Evolutionary conservation across 2,329 filamentous ascomycete genomes (phyloP), one percentile per base, ranked within the genome.

Genomic region (Teratosphaeria epicoccoides): DNA sequence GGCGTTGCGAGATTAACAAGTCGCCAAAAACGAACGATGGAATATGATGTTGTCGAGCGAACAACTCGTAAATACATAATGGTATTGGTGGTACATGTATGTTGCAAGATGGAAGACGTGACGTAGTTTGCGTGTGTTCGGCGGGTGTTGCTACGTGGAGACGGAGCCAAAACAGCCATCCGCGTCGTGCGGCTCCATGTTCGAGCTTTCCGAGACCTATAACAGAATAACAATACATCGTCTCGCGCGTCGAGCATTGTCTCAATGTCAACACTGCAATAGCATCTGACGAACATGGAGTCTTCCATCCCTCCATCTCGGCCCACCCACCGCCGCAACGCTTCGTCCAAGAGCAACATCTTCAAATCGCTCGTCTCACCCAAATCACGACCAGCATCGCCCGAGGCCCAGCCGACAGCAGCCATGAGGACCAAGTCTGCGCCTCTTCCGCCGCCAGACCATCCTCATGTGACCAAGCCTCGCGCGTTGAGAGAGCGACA

Each of bases 341-440:
- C 55, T 25, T 65, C 62, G 40, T 65, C 62, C 47, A 62, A 63
- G 52, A 68, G 76, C 7, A 74, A 73, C 33, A 70, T 75, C 43
- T 68, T 82, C 55, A 76, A 74, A 61, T 76, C 77, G 20, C 73
- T 81, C 51, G 73, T 81, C 58, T 69, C 71, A 20, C 67, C 76
- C 48, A 77, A 73, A 63, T 64, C 66, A 52, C 72, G 78, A 51
- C 59, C 59, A 45, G 53, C 57, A 60, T 74, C 72, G 58, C 71
- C 73, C 48, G 71, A 73, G 54, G 71, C 71, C 44, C 75, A 71
- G 69, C 68, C 11, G 12, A 37, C 66, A 66, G 49, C 61, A 44
- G 60, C 68, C 49, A 63, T 43, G 49, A 52, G 49, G 12, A 63
- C 61, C 24, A 59, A 67, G 33, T 61, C 51, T 14, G 55, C 65